Evolutionary conservation across 2,329 filamentous ascomycete species (phyloP).

Genomic region (Hirsutella rhossiliensis): DNA sequence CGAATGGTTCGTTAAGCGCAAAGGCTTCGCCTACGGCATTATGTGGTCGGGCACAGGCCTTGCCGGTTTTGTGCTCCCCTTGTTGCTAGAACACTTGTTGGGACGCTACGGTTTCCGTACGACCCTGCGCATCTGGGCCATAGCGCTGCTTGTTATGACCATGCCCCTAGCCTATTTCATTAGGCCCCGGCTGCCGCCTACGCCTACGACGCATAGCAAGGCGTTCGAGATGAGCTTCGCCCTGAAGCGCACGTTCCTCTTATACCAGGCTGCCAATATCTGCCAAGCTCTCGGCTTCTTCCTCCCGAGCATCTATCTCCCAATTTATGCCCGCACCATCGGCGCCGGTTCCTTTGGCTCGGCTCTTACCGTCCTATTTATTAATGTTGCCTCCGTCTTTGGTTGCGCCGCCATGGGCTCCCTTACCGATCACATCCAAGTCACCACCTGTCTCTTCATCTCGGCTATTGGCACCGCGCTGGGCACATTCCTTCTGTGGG

Average conservation of each 20-base stretch:
- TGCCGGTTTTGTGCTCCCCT: slow-evolving; percentile 33
- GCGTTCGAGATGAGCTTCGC: slow-evolving; percentile 37
- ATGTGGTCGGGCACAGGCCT: slow-evolving; percentile 46
- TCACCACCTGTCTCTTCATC: slow-evolving; percentile 41
- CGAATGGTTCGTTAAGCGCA: slow-evolving; percentile 48
- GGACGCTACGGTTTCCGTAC: slow-evolving; percentile 34
- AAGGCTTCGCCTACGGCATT: slow-evolving; percentile 48
- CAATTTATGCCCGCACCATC: slow-evolving; percentile 39
- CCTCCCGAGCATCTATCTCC: slow-evolving; percentile 50
- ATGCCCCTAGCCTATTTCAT: slow-evolving; percentile 44
- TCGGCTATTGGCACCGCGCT: slow-evolving; percentile 43
- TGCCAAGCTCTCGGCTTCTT: slow-evolving; percentile 50
- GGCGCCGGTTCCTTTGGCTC: slow-evolving; percentile 34
- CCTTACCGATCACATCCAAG: slow-evolving; percentile 39
- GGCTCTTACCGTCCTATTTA: slow-evolving; percentile 43
- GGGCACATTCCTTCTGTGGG: slow-evolving; percentile 51
- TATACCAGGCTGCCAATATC: slow-evolving; percentile 46
- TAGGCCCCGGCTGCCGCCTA: slow-evolving; percentile 38
- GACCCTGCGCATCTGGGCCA: slow-evolving; percentile 41
- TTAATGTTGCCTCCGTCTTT: slow-evolving; percentile 48
- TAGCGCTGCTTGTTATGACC: slow-evolving; percentile 34
- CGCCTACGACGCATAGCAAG: slow-evolving; percentile 20
- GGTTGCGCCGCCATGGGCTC: slow-evolving; percentile 46
- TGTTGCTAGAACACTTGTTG: slow-evolving; percentile 41
- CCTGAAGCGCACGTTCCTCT: slow-evolving; percentile 37